Base-by-base conservation (phyloP, 768 basidiomycete species). In the Piloderma croceum region DNA sequence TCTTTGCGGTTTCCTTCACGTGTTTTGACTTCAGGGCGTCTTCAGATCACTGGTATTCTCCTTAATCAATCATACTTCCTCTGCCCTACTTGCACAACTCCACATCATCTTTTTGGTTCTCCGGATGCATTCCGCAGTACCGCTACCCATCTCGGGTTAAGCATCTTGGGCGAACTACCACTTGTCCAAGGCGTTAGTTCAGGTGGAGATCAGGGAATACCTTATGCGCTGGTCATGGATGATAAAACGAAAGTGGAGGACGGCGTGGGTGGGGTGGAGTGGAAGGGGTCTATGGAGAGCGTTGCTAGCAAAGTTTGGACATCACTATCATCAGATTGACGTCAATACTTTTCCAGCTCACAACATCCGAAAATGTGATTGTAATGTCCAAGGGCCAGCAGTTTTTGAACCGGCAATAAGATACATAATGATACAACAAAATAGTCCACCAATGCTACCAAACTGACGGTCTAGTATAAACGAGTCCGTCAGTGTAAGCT, bases 61-160 rank as follows among this genome's bases (percentile, higher is more conserved):
- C 78, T 97, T 32, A 97, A 98, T 57, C 84, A 92, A 68, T 77
- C 91, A 0, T 77, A 86, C 61, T 93, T 83, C 59, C 65, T 82
- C 21, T 92, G 90, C 50, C 72, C 85, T 1, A 73, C 76, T 7
- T 96, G 90, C 54, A 63, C 70, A 1, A 70, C 72, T 0, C 68
- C 68, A 1, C 83, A 82, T 47, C 63, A 78, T 46, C 64, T 86
- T 24, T 89, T 85, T 43, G 93, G 93, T 5, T 67, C 80, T 9
- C 74, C 87, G 0, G 69, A 71, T 6, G 58, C 67, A 7, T 91
- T 93, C 63, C 68, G 70, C 23, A 54, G 64, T 3, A 75, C 81
- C 0, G 81, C 87, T 0, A 48, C 58, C 3, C 67, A 69, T 3
- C 73, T 92, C 2, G 62, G 66, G 0, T 67, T 88, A 7, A 64